phyloP scores from a whole-genome alignment of 163 green algal species.

The Scenedesmus sp. region DNA sequence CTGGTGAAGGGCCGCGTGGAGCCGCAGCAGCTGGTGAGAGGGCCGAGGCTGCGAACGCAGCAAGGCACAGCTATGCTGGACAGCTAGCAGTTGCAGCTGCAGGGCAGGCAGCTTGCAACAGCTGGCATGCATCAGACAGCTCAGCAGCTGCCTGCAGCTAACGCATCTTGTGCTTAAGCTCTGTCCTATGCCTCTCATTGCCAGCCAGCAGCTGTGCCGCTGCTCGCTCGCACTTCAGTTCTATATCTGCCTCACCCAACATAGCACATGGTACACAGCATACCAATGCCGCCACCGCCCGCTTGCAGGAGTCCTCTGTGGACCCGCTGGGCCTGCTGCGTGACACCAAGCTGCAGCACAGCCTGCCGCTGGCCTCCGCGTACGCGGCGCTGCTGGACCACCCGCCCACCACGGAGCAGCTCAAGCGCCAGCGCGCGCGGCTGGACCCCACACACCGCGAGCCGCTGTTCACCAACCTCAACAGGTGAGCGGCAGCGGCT shows the following conservation, averaged over 20 bases:
- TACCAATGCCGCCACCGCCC: background rate
- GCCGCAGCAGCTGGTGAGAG: conserved; percentile 61
- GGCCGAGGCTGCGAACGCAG: background rate
- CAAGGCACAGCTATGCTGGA: background rate
- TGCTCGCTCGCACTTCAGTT: background rate
- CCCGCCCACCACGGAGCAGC: conserved; percentile 53
- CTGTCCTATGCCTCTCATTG: too few relatives aligned
- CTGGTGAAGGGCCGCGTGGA: conserved; percentile 86
- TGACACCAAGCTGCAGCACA: conserved; percentile 92
- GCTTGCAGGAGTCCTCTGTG: conserved; percentile 80
- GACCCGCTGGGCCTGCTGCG: conserved; percentile 94
- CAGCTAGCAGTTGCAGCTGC: background rate
- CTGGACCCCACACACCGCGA: conserved; percentile 87
- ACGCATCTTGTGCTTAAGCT: too few relatives aligned
- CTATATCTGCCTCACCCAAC: background rate
- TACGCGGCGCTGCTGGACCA: conserved; percentile 75
- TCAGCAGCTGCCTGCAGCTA: too few relatives aligned
- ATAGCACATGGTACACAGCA: background rate
- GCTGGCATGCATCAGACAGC: too few relatives aligned
- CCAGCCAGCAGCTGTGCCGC: too few relatives aligned
- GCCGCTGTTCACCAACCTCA: conserved; percentile 96
- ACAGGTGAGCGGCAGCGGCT: conserved; percentile 10
- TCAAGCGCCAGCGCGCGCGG: conserved; percentile 79
- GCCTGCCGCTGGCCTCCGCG: conserved; percentile 88
- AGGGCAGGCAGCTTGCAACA: background rate